Conservation (phyloP, 495 filamentous ascomycete species). For the Mycothermus thermophilus region DNA sequence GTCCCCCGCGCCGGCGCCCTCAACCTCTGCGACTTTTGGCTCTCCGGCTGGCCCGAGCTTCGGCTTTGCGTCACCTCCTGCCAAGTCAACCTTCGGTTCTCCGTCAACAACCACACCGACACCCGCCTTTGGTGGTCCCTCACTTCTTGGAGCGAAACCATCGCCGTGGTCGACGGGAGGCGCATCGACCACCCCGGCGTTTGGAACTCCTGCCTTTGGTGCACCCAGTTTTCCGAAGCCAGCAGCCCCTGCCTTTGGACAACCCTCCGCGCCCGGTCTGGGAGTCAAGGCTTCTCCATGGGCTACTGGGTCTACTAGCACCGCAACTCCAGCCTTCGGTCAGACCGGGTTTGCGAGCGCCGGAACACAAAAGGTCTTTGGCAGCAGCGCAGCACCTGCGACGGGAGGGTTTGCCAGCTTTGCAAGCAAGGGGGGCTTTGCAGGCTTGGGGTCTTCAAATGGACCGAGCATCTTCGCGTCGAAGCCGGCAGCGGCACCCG, state of each 20-base stretch:
- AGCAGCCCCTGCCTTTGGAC: conserved; percentile 38
- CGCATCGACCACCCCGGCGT: conserved; percentile 20
- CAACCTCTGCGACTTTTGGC: conserved; percentile 22
- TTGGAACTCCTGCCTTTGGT: conserved; percentile 28
- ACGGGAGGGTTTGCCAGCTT: conserved; percentile 45
- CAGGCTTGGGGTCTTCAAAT: conserved; percentile 26
- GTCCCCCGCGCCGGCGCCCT: conserved; percentile 13
- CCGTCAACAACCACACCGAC: conserved; percentile 9
- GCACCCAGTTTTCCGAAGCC: conserved; percentile 25
- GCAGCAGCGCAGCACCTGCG: conserved; percentile 15
- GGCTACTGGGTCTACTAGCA: conserved; percentile 20
- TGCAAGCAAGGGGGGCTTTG: conserved; percentile 45
- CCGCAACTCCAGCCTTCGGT: conserved; percentile 25
- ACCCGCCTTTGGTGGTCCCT: conserved; percentile 27
- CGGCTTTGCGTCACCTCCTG: conserved; percentile 15
- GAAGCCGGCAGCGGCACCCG: conserved; percentile 19
- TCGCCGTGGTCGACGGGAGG: conserved; percentile 28
- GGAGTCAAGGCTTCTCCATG: conserved; percentile 28
- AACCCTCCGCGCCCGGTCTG: conserved; percentile 24
- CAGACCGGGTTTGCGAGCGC: conserved; percentile 21
- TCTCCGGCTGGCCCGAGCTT: conserved; percentile 10
- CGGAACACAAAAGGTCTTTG: conserved; percentile 21
- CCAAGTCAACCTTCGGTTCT: conserved; percentile 18
- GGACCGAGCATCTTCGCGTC: conserved; percentile 38
- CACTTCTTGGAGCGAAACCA: conserved; percentile 23